Conservation (phyloP, 177 flowering plant genomes). For the Telopea speciosissima region DNA sequence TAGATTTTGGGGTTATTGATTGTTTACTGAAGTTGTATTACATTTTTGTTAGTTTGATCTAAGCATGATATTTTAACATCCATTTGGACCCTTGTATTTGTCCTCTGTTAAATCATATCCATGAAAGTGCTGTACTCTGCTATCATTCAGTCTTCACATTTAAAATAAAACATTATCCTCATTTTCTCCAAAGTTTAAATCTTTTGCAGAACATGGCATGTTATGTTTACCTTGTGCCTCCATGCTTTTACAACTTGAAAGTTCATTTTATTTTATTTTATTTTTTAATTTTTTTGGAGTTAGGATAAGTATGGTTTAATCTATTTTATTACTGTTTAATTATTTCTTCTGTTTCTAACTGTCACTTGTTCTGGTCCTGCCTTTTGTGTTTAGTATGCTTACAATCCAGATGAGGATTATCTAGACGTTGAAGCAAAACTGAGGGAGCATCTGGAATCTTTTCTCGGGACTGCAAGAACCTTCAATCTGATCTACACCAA, state of each 20-base stretch:
- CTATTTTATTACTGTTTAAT: neutral
- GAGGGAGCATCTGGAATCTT: constrained; percentile 73
- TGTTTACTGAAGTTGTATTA: neutral
- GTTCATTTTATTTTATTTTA: neutral
- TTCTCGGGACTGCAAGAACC: constrained; percentile 87
- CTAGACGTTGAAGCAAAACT: constrained; percentile 64
- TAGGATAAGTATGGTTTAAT: neutral
- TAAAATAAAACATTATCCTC: too few relatives aligned
- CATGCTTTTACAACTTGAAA: neutral
- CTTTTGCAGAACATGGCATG: neutral
- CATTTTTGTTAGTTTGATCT: neutral
- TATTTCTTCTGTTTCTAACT: constrained; percentile 2
- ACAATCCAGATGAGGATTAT: constrained; percentile 95
- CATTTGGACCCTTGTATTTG: neutral
- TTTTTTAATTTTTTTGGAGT: neutral
- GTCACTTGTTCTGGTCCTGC: constrained; percentile 1
- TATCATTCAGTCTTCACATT: neutral
- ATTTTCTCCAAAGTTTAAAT: too few relatives aligned
- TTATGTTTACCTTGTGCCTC: neutral
- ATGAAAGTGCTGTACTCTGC: neutral
- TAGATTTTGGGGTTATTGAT: neutral
- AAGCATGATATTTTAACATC: neutral
- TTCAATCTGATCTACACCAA: constrained; percentile 69
- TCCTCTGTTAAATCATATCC: neutral
- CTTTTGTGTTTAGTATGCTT: constrained; percentile 48